Base-by-base conservation (phyloP, 1,139 yeast species). In the Lodderomyces elongisporus region DNA sequence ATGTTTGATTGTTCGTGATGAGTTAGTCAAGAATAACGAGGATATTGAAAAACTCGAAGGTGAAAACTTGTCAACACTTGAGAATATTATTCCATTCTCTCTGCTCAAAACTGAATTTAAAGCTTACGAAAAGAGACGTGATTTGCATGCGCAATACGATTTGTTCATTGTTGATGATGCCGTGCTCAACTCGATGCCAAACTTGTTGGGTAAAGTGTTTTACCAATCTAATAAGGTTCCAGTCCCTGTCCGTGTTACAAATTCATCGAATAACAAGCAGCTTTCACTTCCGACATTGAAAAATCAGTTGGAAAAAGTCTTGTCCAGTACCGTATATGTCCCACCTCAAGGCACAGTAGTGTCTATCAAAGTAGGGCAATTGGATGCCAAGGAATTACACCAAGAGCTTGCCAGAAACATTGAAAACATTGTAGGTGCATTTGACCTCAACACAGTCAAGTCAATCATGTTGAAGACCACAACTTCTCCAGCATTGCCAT, bases 141-240 rank as follows among this genome's bases (percentile, higher is more conserved):
- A 77, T 43, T 69, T 83, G 40, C 57, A 67, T 35, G 51, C 63
- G 8, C 74, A 71, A 34, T 80, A 69, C 50, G 95, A 89, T 49
- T 48, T 88, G 41, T 85, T 91, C 55, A 56, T 91, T 33, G 79
- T 85, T 32, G 97, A 91, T 59, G 95, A 88, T 46, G 79, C 83
- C 26, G 69, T 89, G 31, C 68, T 87, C 37, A 79, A 88, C 33
- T 67, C 85, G 41, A 70, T 89, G 62, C 98, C 98, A 35, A 78
- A 80, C 45, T 62, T 83, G 28, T 66, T 91, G 44, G 96, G 96
- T 33, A 85, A 85, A 60, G 68, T 75, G 3, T 91, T 88, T 53
- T 84, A 80, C 56, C 60, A 69, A 28, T 65, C 69, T 37, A 31
- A 14, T 23, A 85, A 85, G 52, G 58, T 79, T 20, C 97, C 97